Evolutionary conservation across 2,329 filamentous ascomycete genomes (phyloP).

Genomic region (Colletotrichum eremochloae): DNA sequence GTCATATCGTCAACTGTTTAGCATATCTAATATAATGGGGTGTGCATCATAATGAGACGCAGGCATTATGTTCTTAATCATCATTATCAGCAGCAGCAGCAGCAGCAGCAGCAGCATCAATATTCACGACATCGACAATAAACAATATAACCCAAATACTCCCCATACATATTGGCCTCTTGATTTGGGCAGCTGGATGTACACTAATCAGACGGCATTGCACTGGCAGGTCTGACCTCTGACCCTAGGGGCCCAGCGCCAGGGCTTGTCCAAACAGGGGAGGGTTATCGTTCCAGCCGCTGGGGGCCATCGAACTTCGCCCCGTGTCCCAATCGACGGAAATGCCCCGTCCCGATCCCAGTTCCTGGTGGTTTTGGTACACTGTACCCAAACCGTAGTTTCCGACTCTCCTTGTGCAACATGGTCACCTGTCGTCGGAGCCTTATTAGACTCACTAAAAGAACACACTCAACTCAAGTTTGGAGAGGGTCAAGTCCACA

Average conservation of each 20-base stretch:
- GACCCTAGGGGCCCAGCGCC: neutral
- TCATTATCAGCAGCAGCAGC: neutral
- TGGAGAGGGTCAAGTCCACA: neutral
- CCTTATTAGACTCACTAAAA: neutral
- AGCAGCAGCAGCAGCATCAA: neutral
- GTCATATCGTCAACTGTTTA: neutral
- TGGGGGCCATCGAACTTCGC: constrained; percentile 10
- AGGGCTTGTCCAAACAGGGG: constrained; percentile 2
- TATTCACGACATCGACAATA: neutral
- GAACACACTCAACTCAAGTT: neutral
- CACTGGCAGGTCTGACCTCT: neutral
- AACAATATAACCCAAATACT: neutral
- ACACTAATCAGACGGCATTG: neutral
- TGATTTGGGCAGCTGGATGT: neutral
- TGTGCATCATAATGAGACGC: constrained; percentile 18
- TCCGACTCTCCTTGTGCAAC: neutral
- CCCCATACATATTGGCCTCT: neutral
- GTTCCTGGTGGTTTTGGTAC: constrained; percentile 10
- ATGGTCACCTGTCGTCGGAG: neutral
- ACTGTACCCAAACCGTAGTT: neutral
- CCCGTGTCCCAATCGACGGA: constrained; percentile 19
- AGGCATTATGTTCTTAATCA: neutral
- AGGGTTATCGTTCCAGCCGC: neutral
- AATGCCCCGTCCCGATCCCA: constrained; percentile 2
- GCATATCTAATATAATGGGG: neutral